phyloP scores from a whole-genome alignment of 2,329 filamentous ascomycete species.

The Hypoxylon sp. region DNA sequence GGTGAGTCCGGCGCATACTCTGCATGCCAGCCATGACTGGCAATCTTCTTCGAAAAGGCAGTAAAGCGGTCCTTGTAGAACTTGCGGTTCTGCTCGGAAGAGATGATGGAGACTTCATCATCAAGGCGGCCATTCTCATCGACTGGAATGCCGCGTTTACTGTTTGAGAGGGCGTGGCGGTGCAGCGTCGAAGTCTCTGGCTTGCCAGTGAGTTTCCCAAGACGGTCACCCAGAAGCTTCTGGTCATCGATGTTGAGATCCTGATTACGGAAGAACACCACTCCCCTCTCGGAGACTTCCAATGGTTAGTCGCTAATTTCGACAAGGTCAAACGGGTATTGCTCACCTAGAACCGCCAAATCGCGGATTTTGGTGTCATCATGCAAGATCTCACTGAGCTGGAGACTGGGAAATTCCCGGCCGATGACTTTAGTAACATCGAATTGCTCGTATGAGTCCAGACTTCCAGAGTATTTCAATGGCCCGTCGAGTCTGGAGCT shows the following conservation, averaged over 20 bases:
- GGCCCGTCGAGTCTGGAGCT: slow-evolving; percentile 58
- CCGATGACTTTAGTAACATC: slow-evolving; percentile 56
- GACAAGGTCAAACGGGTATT: not conserved
- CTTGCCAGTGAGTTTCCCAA: slow-evolving; percentile 61
- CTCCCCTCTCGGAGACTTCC: slow-evolving; percentile 63
- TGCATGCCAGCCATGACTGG: slow-evolving; percentile 65
- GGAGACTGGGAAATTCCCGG: slow-evolving; percentile 54
- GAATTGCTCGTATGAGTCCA: slow-evolving; percentile 58
- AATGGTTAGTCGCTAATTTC: slow-evolving; percentile 14
- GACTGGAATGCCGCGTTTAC: slow-evolving; percentile 50
- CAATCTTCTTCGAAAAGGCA: slow-evolving; percentile 48
- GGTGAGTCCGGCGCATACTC: slow-evolving; percentile 52
- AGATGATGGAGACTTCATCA: slow-evolving; percentile 71
- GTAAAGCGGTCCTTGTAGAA: slow-evolving; percentile 64
- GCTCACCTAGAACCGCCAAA: slow-evolving; percentile 39
- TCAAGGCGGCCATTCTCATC: slow-evolving; percentile 67
- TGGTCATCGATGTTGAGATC: slow-evolving; percentile 62
- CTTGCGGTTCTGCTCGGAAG: slow-evolving; percentile 69
- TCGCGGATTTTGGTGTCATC: slow-evolving; percentile 55
- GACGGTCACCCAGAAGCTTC: slow-evolving; percentile 61
- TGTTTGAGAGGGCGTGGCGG: slow-evolving; percentile 63
- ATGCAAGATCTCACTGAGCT: slow-evolving; percentile 52
- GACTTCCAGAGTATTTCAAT: slow-evolving; percentile 59
- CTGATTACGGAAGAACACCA: slow-evolving; percentile 66
- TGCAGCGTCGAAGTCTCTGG: slow-evolving; percentile 66